Percentiles rank a stretch among this genome's conserved stretches.
phyloP scores from a whole-genome alignment of 2,329 filamentous ascomycete species.

The Aureobasidium lini region DNA sequence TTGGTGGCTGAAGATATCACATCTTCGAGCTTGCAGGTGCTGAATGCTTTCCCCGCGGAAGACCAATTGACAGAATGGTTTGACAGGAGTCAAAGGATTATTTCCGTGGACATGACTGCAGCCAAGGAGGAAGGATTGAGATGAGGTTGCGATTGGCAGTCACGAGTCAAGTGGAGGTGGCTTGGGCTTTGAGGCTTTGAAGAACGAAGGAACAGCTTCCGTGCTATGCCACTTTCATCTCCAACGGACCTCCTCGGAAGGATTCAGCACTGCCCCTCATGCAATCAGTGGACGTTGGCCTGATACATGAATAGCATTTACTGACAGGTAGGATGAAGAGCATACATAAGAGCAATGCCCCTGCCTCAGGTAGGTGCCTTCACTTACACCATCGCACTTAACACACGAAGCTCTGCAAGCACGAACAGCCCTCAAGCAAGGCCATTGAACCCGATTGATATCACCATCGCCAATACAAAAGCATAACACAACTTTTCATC shows the following conservation, averaged over 20 bases:
- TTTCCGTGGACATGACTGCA: neutral
- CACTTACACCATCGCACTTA: neutral
- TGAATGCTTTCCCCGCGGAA: no score
- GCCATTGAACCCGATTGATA: neutral
- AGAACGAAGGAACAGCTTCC: neutral
- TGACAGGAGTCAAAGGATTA: no score
- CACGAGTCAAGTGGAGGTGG: neutral
- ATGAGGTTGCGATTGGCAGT: neutral
- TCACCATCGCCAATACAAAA: neutral
- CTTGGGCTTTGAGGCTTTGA: neutral
- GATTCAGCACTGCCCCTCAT: constrained; percentile 3
- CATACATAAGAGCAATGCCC: neutral
- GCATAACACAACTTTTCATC: neutral
- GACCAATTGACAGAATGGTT: no score
- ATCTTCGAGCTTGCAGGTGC: no score
- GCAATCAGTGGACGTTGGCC: neutral
- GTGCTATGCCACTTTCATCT: neutral
- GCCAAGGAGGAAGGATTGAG: neutral
- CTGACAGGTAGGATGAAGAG: neutral
- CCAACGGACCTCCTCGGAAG: neutral
- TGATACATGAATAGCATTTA: neutral
- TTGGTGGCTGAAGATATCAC: no score
- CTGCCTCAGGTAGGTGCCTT: neutral
- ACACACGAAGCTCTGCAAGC: neutral
- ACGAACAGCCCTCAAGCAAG: neutral